Evolutionary conservation across 306 rosid species (phyloP), one percentile per base, ranked within the genome.

Genomic region (Gillenia trifoliata): DNA sequence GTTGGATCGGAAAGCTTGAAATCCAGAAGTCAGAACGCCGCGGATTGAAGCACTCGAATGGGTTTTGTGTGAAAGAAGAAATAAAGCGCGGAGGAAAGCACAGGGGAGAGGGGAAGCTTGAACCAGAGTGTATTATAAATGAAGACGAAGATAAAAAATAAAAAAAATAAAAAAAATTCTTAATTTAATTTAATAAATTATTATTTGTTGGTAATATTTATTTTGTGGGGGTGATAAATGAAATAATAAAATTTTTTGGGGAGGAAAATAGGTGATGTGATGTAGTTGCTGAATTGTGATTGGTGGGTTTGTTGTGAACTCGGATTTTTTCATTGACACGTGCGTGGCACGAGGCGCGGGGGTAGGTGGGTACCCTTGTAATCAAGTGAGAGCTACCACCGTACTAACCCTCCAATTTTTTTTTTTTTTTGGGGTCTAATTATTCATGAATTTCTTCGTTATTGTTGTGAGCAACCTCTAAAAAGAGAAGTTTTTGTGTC

Each of bases 41-140:
- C 13, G 69, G 67, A 86, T 56, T 49, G 78, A 79, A 75, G 50
- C 77, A 75, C 56, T 29, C 65, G 71, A 67, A 73, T 76, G 82
- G 80, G 79, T 66, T 65, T 65, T 77, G 63, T 60, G 80, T n/a
- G 83, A 80, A 78, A 36, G 70, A 84, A 87, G 85, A 85, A 86
- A 88, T 63, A 64, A 79, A 54, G 82, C 79, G 80, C 72, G 81
- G 83, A 81, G 74, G 74, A 78, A 70, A 77, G 70, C 49, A 23
- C 64, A n/a, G 64, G 31, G 31, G 13, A 23, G 30, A 30, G 34
- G 29, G 59, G 77, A 71, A 43, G 78, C 69, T 84, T 78, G 56
- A 82, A 81, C 60, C 74, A 60, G 80, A 43, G 79, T 55, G 64
- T 43, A 19, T 71, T 63, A 12, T 50, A 72, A 36, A 62, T 64